Conservation (phyloP, 192 early-diverging fungal genomes). For the Spizellomyces punctatus region DNA sequence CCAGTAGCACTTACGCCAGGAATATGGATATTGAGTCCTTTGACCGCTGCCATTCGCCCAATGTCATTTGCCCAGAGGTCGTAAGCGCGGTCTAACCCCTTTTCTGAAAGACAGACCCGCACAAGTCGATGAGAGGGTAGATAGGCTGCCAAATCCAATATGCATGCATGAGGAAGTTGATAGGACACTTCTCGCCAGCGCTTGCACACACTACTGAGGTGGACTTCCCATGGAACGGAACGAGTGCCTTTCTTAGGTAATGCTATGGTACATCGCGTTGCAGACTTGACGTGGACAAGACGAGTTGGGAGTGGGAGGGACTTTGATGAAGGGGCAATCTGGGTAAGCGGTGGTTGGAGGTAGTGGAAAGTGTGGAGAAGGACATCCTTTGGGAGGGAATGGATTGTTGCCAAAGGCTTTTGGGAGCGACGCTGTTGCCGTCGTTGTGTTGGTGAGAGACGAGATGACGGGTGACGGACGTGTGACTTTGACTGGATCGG, state of each 20-base stretch:
- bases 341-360: background rate
- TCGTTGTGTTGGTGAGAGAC: no score
- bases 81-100: background rate
- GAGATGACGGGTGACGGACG: no score
- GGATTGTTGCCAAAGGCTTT: background rate
- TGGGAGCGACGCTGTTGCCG: no score
- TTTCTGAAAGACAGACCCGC: background rate
- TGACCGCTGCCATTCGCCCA: background rate
- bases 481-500: no score
- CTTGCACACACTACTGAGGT: background rate
- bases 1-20: background rate
- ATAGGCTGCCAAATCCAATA: background rate
- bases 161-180: conserved; percentile 6
- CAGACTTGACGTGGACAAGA: background rate
- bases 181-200: conserved; percentile 6
- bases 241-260: background rate
- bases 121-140: conserved; percentile 2
- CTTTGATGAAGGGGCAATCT: background rate
- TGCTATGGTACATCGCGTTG: background rate
- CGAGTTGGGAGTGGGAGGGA: background rate
- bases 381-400: conserved; percentile 1
- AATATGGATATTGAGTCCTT: conserved; percentile 6
- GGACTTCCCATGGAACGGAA: background rate
- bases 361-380: conserved; percentile 4
- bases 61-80: background rate